Base-by-base conservation (phyloP, 768 basidiomycete species). In the Lentinula lateritia region DNA sequence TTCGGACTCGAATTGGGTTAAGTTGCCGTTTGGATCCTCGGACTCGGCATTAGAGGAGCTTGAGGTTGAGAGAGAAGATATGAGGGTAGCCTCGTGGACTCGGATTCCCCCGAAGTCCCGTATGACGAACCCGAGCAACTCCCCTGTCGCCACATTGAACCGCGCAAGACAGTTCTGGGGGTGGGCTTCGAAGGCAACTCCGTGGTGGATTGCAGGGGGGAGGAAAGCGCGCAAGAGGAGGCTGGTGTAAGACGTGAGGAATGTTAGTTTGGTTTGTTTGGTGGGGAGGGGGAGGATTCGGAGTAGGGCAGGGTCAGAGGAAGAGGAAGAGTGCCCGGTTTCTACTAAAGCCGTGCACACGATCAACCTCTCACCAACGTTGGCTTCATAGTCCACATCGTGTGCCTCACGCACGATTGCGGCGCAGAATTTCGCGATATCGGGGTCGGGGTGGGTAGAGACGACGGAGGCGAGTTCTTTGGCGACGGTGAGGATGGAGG, bases 91-190 rank as follows among this genome's bases (percentile, higher is more conserved):
- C 28, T 28, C 28, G 64, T 86, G 83, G 9, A 85, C 75, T 9
- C 80, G 78, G 38, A 86, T 67, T 1, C 84, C 83, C 23, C 83
- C 83, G 68, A 84, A 84, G 62, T 86, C 84, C 28, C 83, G 79
- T 35, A 86, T 76, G 62, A 84, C 75, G 69, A 86, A 84, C 0
- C 83, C 83, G 39, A 75, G 78, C 3, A 84, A 67, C 55, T 80
- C 78, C 58, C 80, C 80, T 4, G 83, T 79, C 28, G 72, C 62
- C 4, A 80, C 63, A 61, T 81, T 78, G 63, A 84, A 85, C 1
- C 83, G 77, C 6, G 82, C 82, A 7, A 86, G 71, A 62, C 82
- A 83, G 63, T 86, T 85, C 69, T 86, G 84, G 1, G 82, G 82
- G 66, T 86, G 84, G 53, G 78, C 81, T 67, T 86, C 83, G 65